Conservation (phyloP, 768 basidiomycete species). For the Exidia glandulosa region DNA sequence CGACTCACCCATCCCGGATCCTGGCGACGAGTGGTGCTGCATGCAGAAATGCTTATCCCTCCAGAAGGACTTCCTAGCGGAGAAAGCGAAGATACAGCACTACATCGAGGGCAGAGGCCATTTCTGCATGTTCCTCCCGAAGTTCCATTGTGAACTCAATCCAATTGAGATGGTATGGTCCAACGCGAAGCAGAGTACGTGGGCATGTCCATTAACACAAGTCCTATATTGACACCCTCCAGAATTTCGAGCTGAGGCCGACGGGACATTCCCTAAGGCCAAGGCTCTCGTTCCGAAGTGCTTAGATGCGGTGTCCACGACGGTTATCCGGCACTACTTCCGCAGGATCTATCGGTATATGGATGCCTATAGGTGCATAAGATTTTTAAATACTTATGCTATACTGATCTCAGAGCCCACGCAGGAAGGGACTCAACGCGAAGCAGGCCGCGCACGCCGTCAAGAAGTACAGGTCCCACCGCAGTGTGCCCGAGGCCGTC, state of each 20-base stretch:
- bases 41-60: conserved; percentile 2
- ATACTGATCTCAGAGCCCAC: no score
- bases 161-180: conserved; percentile 17
- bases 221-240: neutral
- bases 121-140: conserved; percentile 18
- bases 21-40: conserved; percentile 1
- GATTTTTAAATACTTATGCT: no score
- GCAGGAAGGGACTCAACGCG: no score
- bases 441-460: no score
- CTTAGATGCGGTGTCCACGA: conserved; percentile 9
- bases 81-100: conserved; percentile 16
- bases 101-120: conserved; percentile 18
- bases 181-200: conserved; percentile 1
- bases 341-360: conserved; percentile 9
- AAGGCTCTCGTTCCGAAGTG: conserved; percentile 15
- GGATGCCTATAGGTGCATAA: conserved; percentile 8
- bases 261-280: conserved; percentile 16
- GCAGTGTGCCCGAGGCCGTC: no score
- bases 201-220: neutral
- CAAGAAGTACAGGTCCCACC: no score
- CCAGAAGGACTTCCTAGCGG: conserved; percentile 18
- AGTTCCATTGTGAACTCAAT: conserved; percentile 28
- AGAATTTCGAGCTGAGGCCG: conserved; percentile 14
- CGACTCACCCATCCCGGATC: no score
- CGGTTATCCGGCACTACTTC: conserved; percentile 11